These are phyloP conservation scores for Apostasia shenzhenica DNA, from an alignment of 106 monocot species.

Conservation along the genomic window DNA sequence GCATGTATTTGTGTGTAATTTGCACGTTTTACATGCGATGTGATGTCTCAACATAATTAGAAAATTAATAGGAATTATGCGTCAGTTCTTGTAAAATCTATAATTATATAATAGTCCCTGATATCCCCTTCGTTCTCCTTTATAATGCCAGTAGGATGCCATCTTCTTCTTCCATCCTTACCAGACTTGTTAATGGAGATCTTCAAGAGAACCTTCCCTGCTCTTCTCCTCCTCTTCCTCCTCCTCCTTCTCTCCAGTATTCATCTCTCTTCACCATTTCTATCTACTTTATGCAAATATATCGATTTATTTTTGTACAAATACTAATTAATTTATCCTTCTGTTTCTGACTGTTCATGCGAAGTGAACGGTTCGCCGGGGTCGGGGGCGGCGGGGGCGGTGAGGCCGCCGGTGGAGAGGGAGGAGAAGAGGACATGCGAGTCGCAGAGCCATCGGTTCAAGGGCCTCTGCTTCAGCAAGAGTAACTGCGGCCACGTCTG, in stretches of 20 bases:
- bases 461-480: constrained; percentile 14
- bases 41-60: too few relatives aligned
- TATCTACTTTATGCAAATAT: neutral
- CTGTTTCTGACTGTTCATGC: neutral
- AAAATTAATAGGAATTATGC: too few relatives aligned
- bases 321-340: neutral
- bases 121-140: too few relatives aligned
- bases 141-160: too few relatives aligned
- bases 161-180: too few relatives aligned
- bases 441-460: constrained; percentile 25
- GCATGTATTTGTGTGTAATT: too few relatives aligned
- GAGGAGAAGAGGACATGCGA: constrained; percentile 19
- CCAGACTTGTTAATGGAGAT: neutral
- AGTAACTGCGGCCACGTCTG: constrained; percentile 35
- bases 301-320: neutral
- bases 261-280: neutral
- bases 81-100: too few relatives aligned
- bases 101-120: too few relatives aligned
- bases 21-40: too few relatives aligned
- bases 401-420: neutral
- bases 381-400: constrained; percentile 5
- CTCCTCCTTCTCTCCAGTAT: constrained; percentile 9
- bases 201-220: constrained; percentile 5
- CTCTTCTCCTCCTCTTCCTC: constrained; percentile 5
- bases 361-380: neutral